phyloP scores from a whole-genome alignment of 164 flowering plant species.

The Macadamia integrifolia region DNA sequence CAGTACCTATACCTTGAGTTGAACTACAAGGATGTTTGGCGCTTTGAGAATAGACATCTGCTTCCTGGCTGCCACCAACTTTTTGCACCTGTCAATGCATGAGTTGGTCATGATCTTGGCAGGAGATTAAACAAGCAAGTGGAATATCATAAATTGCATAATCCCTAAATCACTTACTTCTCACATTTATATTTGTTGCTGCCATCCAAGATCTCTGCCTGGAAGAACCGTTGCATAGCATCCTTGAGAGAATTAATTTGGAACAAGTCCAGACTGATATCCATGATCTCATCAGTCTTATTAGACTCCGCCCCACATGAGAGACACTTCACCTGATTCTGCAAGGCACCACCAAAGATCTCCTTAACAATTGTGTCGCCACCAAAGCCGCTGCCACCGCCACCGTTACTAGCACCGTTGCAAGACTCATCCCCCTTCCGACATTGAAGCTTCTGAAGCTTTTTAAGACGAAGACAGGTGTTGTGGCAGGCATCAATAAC shows the following conservation, averaged over 20 bases:
- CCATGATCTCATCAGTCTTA: slow-evolving; percentile 95
- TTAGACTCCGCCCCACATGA: slow-evolving; percentile 74
- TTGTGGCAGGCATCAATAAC: slow-evolving; percentile 93
- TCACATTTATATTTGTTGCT: slow-evolving; percentile 86
- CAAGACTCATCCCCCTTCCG: not conserved
- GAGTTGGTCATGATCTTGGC: not conserved
- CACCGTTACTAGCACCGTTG: not conserved
- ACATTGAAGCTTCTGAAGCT: slow-evolving; percentile 31
- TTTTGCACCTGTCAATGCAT: slow-evolving; percentile 65
- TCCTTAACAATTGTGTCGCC: slow-evolving; percentile 58
- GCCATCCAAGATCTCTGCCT: slow-evolving; percentile 88
- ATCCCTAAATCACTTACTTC: slow-evolving; percentile 44
- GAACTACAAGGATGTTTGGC: slow-evolving; percentile 92
- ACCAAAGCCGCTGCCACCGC: slow-evolving; percentile 5
- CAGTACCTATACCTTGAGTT: slow-evolving; percentile 61
- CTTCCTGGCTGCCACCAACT: slow-evolving; percentile 83
- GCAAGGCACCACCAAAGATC: slow-evolving; percentile 89
- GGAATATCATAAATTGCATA: not conserved
- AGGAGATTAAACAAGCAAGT: not conserved
- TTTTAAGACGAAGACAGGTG: slow-evolving; percentile 66
- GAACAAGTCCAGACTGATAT: slow-evolving; percentile 80
- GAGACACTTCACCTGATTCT: slow-evolving; percentile 86
- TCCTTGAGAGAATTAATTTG: slow-evolving; percentile 57
- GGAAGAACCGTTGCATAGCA: slow-evolving; percentile 73
- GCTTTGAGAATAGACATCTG: slow-evolving; percentile 87